phyloP scores from a whole-genome alignment of 2,329 filamentous ascomycete genomes.

The Diplodia mutila region DNA sequence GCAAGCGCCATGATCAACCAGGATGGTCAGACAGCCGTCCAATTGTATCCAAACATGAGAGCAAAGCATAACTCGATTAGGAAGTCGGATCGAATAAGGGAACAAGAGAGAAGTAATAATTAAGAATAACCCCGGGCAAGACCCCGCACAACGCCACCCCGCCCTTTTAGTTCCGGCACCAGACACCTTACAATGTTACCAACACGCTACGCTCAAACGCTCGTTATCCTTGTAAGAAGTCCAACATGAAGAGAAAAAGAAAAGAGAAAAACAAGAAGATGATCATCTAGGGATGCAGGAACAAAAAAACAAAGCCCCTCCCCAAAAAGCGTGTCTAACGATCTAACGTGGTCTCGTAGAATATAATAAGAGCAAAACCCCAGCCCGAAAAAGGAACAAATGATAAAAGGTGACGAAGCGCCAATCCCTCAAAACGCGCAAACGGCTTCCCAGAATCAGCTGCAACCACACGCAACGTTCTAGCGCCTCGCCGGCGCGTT shows the following conservation, averaged over 20 bases:
- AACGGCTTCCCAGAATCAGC: not conserved
- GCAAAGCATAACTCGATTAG: not conserved
- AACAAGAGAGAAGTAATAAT: too few relatives aligned
- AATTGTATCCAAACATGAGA: not conserved
- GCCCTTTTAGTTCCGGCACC: conserved; percentile 1
- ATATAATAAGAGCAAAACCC: not conserved
- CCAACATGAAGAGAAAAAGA: not conserved
- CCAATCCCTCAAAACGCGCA: not conserved
- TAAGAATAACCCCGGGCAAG: not conserved
- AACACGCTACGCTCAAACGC: conserved; percentile 16
- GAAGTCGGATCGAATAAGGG: not conserved
- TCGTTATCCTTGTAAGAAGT: not conserved
- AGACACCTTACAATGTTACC: conserved; percentile 11
- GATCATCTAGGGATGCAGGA: too few relatives aligned
- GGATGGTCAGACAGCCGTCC: not conserved
- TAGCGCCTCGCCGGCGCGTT: not conserved
- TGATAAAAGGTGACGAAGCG: not conserved
- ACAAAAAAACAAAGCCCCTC: not conserved
- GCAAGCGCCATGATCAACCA: not conserved
- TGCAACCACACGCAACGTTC: not conserved
- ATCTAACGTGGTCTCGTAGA: conserved; percentile 15
- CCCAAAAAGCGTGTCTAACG: not conserved
- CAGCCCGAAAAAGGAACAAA: not conserved
- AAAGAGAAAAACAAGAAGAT: not conserved
- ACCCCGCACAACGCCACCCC: not conserved